phyloP scores from a whole-genome alignment of 805 yeast species.

The Candida caryicola region DNA sequence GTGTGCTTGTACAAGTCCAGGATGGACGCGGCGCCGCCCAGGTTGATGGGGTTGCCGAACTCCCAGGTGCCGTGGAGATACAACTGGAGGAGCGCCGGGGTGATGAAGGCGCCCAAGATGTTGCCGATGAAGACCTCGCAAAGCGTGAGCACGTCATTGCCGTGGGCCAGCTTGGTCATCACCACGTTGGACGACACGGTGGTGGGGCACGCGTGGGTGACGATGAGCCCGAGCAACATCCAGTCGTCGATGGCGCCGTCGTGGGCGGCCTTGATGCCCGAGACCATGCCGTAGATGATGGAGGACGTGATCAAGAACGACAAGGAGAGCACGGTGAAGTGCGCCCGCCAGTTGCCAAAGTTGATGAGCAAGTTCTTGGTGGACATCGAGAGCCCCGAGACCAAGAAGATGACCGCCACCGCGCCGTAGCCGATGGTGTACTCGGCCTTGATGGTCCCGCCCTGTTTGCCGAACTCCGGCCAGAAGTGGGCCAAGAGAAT shows the following conservation, averaged over 20 bases:
- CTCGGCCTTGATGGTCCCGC: constrained; percentile 71
- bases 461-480: constrained; percentile 81
- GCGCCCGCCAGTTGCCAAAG: constrained; percentile 79
- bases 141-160: constrained; percentile 72
- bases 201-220: constrained; percentile 86
- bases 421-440: constrained; percentile 83
- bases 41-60: constrained; percentile 70
- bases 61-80: constrained; percentile 57
- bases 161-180: constrained; percentile 84
- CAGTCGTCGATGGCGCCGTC: constrained; percentile 64
- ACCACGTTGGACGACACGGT: constrained; percentile 90
- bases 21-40: constrained; percentile 51
- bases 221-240: constrained; percentile 77
- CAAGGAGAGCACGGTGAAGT: constrained; percentile 60
- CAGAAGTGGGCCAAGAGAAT: constrained; percentile 73
- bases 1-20: constrained; percentile 64
- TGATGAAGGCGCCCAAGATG: constrained; percentile 77
- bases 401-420: constrained; percentile 79
- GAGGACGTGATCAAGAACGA: constrained; percentile 72
- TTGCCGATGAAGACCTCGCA: constrained; percentile 88
- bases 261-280: constrained; percentile 58
- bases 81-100: constrained; percentile 82
- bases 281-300: constrained; percentile 68
- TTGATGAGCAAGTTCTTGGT: constrained; percentile 60
- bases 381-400: constrained; percentile 77